Conservation (phyloP, 2,329 filamentous ascomycete genomes). For the Epicoccum sorghinum region DNA sequence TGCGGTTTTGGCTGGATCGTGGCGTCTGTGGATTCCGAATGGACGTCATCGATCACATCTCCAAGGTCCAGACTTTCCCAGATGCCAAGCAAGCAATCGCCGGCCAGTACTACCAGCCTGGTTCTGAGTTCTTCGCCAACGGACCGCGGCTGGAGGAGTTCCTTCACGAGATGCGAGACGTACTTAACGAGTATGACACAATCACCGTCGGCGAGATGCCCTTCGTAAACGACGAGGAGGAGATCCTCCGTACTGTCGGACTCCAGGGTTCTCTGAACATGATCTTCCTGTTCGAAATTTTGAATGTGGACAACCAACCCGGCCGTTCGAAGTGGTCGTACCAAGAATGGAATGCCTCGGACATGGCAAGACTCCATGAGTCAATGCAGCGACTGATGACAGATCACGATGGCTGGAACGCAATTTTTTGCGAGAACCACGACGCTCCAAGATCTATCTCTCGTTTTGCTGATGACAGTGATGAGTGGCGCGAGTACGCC, state of each 20-base stretch:
- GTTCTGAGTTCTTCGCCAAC: background rate
- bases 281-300: background rate
- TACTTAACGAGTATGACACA: constrained; percentile 1
- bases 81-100: background rate
- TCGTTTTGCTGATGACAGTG: background rate
- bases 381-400: background rate
- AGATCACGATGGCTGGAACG: background rate
- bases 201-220: constrained; percentile 1
- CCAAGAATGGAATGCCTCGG: background rate
- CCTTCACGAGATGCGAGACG: background rate
- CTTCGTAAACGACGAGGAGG: background rate
- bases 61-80: constrained; percentile 1
- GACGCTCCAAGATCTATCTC: background rate
- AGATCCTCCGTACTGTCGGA: background rate
- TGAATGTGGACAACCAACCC: constrained; percentile 3
- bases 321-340: background rate
- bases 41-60: constrained; percentile 2
- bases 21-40: background rate
- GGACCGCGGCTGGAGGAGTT: background rate
- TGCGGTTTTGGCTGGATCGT: background rate
- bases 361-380: constrained; percentile 1
- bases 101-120: background rate
- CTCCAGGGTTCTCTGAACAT: background rate
- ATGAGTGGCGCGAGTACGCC: background rate
- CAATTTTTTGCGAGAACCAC: constrained; percentile 1